Percentiles rank a stretch among this genome's conserved stretches.
Conservation (phyloP, 1,284 basidiomycete species). For the Naganishia cerealis region DNA sequence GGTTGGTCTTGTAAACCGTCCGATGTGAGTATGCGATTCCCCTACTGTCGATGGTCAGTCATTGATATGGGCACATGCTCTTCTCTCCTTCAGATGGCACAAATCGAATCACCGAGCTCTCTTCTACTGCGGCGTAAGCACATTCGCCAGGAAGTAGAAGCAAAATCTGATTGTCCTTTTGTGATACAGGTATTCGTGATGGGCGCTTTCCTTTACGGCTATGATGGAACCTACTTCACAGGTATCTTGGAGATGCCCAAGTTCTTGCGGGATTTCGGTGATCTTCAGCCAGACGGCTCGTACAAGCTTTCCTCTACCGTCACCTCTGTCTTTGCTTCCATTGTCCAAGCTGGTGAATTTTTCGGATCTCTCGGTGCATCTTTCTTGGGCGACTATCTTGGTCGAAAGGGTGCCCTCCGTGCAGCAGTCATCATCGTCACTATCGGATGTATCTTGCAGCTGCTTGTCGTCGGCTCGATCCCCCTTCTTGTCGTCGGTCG, state of each 20-base stretch:
- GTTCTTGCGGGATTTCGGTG: constrained; percentile 53
- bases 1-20: constrained; percentile 19
- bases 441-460: constrained; percentile 57
- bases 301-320: constrained; percentile 46
- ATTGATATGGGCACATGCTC: neutral
- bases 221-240: constrained; percentile 44
- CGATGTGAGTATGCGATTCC: constrained; percentile 13
- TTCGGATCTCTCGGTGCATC: constrained; percentile 48
- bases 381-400: constrained; percentile 51
- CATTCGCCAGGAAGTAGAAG: neutral
- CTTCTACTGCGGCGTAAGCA: constrained; percentile 46
- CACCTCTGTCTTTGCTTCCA: constrained; percentile 51
- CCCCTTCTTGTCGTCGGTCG: constrained; percentile 59
- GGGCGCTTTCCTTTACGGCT: constrained; percentile 30
- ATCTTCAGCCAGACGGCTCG: constrained; percentile 38
- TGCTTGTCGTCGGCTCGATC: constrained; percentile 54
- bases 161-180: neutral
- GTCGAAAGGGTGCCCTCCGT: constrained; percentile 52
- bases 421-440: constrained; percentile 53
- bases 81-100: constrained; percentile 27
- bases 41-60: neutral
- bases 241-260: constrained; percentile 53
- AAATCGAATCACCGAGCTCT: constrained; percentile 46
- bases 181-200: constrained; percentile 23
- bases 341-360: constrained; percentile 44